Evolutionary conservation across 768 basidiomycete species (phyloP).

Genomic region (Hydnum rufescens): DNA sequence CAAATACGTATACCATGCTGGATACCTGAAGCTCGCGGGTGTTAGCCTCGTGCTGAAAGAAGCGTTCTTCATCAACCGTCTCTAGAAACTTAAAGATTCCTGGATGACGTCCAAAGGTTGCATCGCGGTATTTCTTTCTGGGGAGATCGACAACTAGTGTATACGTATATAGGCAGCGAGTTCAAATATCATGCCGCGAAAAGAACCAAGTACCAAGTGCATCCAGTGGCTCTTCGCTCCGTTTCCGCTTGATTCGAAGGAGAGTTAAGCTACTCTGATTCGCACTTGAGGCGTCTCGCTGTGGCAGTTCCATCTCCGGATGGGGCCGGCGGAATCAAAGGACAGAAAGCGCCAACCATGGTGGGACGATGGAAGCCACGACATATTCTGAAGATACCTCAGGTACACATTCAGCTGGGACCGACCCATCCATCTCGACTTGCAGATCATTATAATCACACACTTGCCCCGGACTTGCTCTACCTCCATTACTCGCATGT

Average conservation of each 20-base stretch:
- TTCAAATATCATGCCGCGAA: background rate
- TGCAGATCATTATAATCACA: constrained; percentile 62
- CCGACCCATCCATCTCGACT: constrained; percentile 35
- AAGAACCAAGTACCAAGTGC: background rate
- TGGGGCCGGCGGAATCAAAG: background rate
- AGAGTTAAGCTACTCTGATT: constrained; percentile 3
- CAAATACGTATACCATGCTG: no score
- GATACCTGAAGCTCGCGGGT: no score
- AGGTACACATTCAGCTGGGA: constrained; percentile 17
- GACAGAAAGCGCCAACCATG: background rate
- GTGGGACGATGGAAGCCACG: background rate
- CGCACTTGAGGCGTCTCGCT: background rate
- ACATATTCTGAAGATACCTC: constrained; percentile 7
- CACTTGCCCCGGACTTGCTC: constrained; percentile 73
- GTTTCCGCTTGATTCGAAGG: constrained; percentile 8
- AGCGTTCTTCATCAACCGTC: constrained; percentile 6
- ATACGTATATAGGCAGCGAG: constrained; percentile 1
- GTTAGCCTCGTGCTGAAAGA: no score
- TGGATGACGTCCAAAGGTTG: background rate
- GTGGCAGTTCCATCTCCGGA: background rate
- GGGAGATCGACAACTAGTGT: constrained; percentile 4
- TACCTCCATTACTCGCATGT: constrained; percentile 83
- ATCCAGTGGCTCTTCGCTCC: constrained; percentile 9
- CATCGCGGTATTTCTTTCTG: constrained; percentile 6
- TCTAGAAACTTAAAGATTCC: constrained; percentile 9